Evolutionary conservation across 768 basidiomycete genomes (phyloP), one percentile per base, ranked within the genome.

Genomic region (Russula sp.): DNA sequence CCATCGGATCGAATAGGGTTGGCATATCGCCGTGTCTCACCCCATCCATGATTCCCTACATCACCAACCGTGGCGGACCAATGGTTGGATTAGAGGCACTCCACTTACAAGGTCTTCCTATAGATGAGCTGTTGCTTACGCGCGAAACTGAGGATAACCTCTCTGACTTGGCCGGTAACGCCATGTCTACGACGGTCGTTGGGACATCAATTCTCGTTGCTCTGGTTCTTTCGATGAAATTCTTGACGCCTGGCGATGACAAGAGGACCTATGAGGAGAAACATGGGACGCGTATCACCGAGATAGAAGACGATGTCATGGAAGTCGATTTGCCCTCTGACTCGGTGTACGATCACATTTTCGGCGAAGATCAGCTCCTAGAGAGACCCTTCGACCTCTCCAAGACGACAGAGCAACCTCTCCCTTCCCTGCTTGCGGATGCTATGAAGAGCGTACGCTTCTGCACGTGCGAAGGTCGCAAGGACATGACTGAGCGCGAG

Each of bases 161-260:
- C 8, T 92, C 94, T 3, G 94, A 97, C 75, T 80, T 98, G 18
- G 94, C 95, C 22, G 95, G 95, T 2, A 98, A 98, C 71, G 95
- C 95, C 64, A 98, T 98, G 95, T 94, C 94, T 1, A 92, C 94
- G 5, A 97, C 95, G 1, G 95, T 97, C 28, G 94, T 98, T 34
- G 95, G 95, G 1, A 83, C 92, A 3, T 88, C 92, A 67, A 91
- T 97, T 67, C 77, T 96, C 61, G 87, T 89, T 20, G 92, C 93
- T 0, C 78, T 98, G 51, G 82, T 89, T 11, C 75, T 87, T 1
- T 84, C 85, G 7, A 80, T 80, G 72, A 81, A 83, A 54, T 79
- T 92, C 38, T 78, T 97, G 36, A 87, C 86, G 66, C 75, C 76
- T 1, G 90, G 90, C 5, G 75, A 84, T 42, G 88, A 90, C 70